Conservation (phyloP, 306 rosid species). For the Corylus americana region DNA sequence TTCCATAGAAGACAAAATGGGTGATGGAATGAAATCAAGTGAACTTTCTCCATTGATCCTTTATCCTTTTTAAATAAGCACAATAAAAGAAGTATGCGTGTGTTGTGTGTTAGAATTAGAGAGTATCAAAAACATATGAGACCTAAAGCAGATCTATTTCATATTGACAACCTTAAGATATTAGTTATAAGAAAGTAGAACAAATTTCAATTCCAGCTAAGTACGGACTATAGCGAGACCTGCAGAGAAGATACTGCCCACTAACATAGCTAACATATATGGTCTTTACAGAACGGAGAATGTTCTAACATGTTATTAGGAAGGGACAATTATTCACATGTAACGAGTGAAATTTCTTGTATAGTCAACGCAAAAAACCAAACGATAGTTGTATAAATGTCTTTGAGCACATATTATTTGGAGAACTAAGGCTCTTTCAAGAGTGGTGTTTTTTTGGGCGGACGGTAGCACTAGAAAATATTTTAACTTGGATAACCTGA, state of each 20-base stretch:
- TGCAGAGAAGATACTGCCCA: background rate
- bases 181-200: background rate
- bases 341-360: background rate
- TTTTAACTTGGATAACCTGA: too few relatives aligned
- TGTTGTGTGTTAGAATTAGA: background rate
- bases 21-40: background rate
- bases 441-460: too few relatives aligned
- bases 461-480: too few relatives aligned
- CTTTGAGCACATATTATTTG: background rate
- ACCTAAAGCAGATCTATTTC: background rate
- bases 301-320: background rate
- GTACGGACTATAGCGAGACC: background rate
- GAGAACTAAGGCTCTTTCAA: too few relatives aligned
- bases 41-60: background rate
- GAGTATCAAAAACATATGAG: background rate
- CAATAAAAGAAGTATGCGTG: background rate
- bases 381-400: background rate
- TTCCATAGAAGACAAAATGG: background rate
- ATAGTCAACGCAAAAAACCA: background rate
- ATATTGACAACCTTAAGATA: background rate
- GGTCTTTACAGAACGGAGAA: background rate
- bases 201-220: background rate
- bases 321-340: background rate
- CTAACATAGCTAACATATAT: background rate
- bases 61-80: background rate